Evolutionary conservation across 2,329 filamentous ascomycete genomes (phyloP).

Genomic region (Fusarium begoniae): DNA sequence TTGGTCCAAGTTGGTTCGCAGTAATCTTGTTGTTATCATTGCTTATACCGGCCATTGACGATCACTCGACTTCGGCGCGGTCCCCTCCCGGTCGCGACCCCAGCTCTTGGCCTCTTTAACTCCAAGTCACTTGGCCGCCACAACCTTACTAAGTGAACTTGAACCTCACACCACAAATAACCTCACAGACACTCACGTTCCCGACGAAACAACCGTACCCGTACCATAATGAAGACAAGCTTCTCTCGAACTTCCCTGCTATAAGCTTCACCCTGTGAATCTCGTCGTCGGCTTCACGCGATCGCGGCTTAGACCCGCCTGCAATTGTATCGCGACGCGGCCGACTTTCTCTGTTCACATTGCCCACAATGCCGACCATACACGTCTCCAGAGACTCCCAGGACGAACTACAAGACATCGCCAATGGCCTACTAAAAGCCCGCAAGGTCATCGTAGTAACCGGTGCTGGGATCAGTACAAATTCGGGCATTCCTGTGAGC

Average conservation of each 20-base stretch:
- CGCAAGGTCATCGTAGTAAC: conserved; percentile 77
- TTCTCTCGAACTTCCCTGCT: neutral
- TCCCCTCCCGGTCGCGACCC: conserved; percentile 33
- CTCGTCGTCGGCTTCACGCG: conserved; percentile 30
- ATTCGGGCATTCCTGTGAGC: conserved; percentile 76
- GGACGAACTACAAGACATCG: conserved; percentile 69
- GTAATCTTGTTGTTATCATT: neutral
- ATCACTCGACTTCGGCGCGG: conserved; percentile 1
- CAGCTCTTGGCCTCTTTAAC: conserved; percentile 23
- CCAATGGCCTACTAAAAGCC: conserved; percentile 70
- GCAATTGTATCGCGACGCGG: conserved; percentile 39
- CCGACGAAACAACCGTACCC: neutral
- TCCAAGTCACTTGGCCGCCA: conserved; percentile 11
- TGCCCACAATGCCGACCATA: conserved; percentile 63
- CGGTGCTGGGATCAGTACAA: conserved; percentile 78
- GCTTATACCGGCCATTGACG: neutral
- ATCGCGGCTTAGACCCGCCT: conserved; percentile 28
- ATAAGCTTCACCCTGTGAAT: conserved; percentile 15
- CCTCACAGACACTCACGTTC: neutral
- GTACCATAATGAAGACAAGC: conserved; percentile 34
- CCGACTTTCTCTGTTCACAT: conserved; percentile 24
- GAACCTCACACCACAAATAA: conserved; percentile 31
- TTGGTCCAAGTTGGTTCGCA: neutral
- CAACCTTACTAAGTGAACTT: conserved; percentile 29
- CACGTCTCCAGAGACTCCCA: conserved; percentile 63